Conservation (phyloP, 495 filamentous ascomycete genomes). For the Zalerion maritima region DNA sequence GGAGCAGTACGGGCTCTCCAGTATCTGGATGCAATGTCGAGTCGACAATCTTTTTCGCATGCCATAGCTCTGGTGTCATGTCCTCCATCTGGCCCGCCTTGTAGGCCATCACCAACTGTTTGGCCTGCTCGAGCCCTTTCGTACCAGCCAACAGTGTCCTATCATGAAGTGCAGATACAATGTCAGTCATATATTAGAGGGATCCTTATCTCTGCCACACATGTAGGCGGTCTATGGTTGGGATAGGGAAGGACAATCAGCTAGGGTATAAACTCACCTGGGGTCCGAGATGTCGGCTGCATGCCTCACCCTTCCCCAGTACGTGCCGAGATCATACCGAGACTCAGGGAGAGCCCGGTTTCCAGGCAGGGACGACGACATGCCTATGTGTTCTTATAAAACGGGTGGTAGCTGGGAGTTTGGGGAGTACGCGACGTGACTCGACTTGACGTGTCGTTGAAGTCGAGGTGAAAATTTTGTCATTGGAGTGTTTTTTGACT, state of each 20-base stretch:
- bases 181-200: too few species aligned
- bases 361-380: conserved; percentile 87
- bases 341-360: conserved; percentile 73
- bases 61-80: conserved; percentile 89
- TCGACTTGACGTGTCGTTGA: too few species aligned
- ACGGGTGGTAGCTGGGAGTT: too few species aligned
- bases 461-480: too few species aligned
- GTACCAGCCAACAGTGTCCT: conserved; percentile 72
- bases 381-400: too few species aligned
- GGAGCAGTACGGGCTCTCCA: conserved; percentile 77
- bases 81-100: conserved; percentile 58
- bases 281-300: conserved; percentile 84
- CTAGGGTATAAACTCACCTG: conserved; percentile 62
- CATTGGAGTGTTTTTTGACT: too few species aligned
- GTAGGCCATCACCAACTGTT: conserved; percentile 59
- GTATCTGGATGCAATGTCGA: conserved; percentile 94
- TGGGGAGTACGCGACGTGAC: too few species aligned
- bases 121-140: conserved; percentile 68
- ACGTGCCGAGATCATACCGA: conserved; percentile 81
- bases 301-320: conserved; percentile 90
- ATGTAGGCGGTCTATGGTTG: conserved; percentile 1
- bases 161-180: too few species aligned
- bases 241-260: conserved; percentile 6
- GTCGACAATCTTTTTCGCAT: conserved; percentile 91
- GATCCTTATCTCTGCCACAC: too few species aligned